phyloP scores from a whole-genome alignment of 441 rosid species.

The Isatis lusitanica region DNA sequence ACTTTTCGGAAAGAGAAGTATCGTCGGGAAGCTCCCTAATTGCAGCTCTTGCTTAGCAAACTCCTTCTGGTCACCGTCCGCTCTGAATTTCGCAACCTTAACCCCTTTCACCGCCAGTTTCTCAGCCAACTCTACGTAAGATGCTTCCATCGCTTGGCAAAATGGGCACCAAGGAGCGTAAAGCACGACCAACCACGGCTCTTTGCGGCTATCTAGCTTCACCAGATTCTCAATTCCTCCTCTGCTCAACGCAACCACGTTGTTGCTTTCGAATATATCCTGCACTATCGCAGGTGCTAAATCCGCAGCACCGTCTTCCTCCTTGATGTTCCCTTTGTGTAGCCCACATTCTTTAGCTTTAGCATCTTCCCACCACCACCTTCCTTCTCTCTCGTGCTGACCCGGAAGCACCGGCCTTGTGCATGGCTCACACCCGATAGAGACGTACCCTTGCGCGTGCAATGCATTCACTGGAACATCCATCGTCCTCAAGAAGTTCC shows the following conservation, averaged over 20 bases:
- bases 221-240: constrained; percentile 53
- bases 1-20: constrained; percentile 49
- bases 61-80: constrained; percentile 53
- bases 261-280: constrained; percentile 44
- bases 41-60: constrained; percentile 49
- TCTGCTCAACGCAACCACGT: constrained; percentile 44
- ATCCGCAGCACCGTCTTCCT: constrained; percentile 21
- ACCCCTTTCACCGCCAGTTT: constrained; percentile 44
- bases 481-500: constrained; percentile 58
- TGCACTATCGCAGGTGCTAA: constrained; percentile 23
- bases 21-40: constrained; percentile 51
- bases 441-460: constrained; percentile 50
- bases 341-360: constrained; percentile 62
- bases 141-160: constrained; percentile 61
- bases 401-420: constrained; percentile 58
- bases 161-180: constrained; percentile 65
- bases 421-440: constrained; percentile 62
- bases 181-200: constrained; percentile 53
- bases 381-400: constrained; percentile 61
- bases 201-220: constrained; percentile 42
- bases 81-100: constrained; percentile 53
- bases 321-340: constrained; percentile 53
- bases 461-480: constrained; percentile 52
- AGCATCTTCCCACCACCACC: constrained; percentile 74
- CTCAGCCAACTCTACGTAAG: constrained; percentile 48